A percentile compares a stretch with the other conserved stretches of the same genome.
These are phyloP conservation scores for Nicotiana noctiflora DNA, from an alignment of 257 asterid species.

Conservation along the genomic window DNA sequence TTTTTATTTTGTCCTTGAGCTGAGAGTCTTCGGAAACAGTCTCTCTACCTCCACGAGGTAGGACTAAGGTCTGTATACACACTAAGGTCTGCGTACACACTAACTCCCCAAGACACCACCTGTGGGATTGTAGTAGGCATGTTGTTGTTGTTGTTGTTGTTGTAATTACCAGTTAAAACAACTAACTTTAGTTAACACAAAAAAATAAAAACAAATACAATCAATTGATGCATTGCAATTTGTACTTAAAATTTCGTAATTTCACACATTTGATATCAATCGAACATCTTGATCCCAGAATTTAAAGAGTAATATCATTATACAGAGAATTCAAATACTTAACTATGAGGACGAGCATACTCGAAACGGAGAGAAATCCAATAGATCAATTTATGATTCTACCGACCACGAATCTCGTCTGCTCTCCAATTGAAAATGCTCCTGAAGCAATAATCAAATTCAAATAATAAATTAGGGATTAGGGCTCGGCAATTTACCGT, in stretches of 20 bases:
- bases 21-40: too few species aligned
- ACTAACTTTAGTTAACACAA: background rate
- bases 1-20: too few species aligned
- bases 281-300: background rate
- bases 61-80: too few species aligned
- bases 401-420: background rate
- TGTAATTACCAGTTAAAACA: background rate
- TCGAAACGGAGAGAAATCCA: background rate
- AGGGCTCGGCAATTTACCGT: background rate
- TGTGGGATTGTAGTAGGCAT: too few species aligned
- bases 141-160: too few species aligned
- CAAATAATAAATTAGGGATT: background rate
- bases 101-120: too few species aligned
- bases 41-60: too few species aligned
- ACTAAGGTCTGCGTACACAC: too few species aligned
- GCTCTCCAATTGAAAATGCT: background rate
- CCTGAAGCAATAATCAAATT: background rate
- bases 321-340: background rate
- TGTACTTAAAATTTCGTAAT: background rate
- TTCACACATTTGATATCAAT: background rate
- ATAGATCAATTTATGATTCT: background rate
- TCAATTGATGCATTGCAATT: background rate
- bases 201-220: background rate
- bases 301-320: background rate
- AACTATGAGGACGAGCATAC: conserved; percentile 5